Evolutionary conservation across 2,329 filamentous ascomycete genomes (phyloP), one percentile per base, ranked within the genome.

Genomic region (Fusarium nanum): DNA sequence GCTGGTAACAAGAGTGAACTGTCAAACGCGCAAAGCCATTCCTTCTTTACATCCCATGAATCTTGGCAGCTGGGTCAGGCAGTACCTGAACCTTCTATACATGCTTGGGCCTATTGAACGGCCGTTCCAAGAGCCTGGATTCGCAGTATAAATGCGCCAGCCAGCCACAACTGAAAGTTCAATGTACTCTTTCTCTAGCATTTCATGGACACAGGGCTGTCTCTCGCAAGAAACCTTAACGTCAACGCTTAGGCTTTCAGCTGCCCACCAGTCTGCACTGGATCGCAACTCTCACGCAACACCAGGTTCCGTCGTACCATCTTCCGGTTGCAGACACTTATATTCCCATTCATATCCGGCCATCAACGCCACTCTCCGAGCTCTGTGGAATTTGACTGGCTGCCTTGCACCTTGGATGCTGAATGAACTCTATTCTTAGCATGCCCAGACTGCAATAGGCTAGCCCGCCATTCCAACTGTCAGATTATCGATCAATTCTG

Each of bases 361-460:
- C 1, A 4, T 6, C 3, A 4, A 11, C 6, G 10, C 34, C 34
- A 37, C 5, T 6, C 0, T 22, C 22, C 22, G 5, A 22, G 22
- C 22, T 22, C 22, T 22, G 3, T 2, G 11, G 11, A 12, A 28
- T 13, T 12, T 6, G 1, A n/a, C 9, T 37, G 34, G 34, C 2
- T 2, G 2, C 3, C 34, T 37, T 2, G 9, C 2, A 2, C 1
- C 34, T 37, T 2, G 18, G 41, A 25, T 44, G 1, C 1, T n/a
- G 10, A 14, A 44, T 37, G 10, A 23, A 16, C 23, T 22, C 1
- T 16, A 9, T 3, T 37, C 5, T 37, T 6, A 10, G 9, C 32
- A 5, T 16, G 14, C 6, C 8, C 18, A 14, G 1, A 27, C 23
- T 46, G 32, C 48, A 41, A 20, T 6, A 1, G 12, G 48, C 20